Base-by-base conservation (phyloP, 2,329 filamentous ascomycete genomes). In the Hysterium pulicare region DNA sequence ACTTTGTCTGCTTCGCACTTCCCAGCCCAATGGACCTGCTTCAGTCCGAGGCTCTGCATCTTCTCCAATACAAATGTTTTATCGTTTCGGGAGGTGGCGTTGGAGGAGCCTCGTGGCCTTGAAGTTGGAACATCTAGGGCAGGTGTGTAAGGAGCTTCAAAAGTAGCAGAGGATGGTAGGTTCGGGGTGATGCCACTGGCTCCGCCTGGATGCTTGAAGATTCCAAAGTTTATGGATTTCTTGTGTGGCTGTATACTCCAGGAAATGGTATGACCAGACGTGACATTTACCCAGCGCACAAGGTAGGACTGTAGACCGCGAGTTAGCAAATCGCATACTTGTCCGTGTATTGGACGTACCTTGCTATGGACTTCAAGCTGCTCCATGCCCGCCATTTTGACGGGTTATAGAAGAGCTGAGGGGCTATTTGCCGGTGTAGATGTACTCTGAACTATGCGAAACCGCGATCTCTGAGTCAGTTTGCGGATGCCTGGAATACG, bases 231-330 rank as follows among this genome's bases (percentile, higher is more conserved):
- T 69, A 98, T 86, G 45, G 91, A 96, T 72, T 96, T 97, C 74
- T 95, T 97, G 68, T 97, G 90, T 33, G 93, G 93, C 64, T 97
- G 90, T 30, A 98, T 82, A 61, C 89, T 96, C 93, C 93, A 98
- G 13, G 90, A 95, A 57, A 98, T 90, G 38, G 90, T 95, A 67
- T 95, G 85, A 41, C 86, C 86, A 50, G 89, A 84, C 42, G 90
- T 84, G 55, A 96, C 91, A 64, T 89, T 86, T 55, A 96, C 87
- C 91, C 93, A 98, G 62, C 93, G 89, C 44, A 98, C 88, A 57
- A 98, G 90, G 71, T 98, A 98, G 51, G 90, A 95, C 93, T 97
- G 52, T 41, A 40, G n/a, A 33, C 45, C 42, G 32, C 26, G 39
- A 52, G 41, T 59, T 48, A 58, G 50, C 44, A 44, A 21, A 44